A percentile compares a stretch with the other conserved stretches of the same genome.
These are phyloP conservation scores for Entomortierella beljakovae DNA, from an alignment of 192 early-diverging fungal species.

Conservation along the genomic window DNA sequence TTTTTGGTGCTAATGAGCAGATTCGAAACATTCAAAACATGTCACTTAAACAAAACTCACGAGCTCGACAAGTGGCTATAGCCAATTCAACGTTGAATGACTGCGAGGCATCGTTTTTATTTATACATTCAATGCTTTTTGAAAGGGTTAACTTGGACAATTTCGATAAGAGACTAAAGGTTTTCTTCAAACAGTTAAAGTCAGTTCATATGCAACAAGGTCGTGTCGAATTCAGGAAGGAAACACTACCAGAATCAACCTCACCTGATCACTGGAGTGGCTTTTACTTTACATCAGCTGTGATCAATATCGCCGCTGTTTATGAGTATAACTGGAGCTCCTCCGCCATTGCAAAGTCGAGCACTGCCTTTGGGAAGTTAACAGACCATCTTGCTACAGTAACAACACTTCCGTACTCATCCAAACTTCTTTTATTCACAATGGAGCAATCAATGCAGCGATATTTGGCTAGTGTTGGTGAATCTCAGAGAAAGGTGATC, in stretches of 20 bases:
- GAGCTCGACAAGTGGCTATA: slow-evolving; percentile 16
- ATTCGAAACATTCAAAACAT: slow-evolving; percentile 29
- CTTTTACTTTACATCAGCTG: slow-evolving; percentile 61
- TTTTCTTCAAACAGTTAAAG: slow-evolving; percentile 36
- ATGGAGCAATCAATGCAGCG: slow-evolving; percentile 56
- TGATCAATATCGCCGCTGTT: slow-evolving; percentile 59
- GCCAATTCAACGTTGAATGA: slow-evolving; percentile 23
- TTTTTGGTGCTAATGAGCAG: slow-evolving; percentile 62
- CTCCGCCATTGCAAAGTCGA: slow-evolving; percentile 43
- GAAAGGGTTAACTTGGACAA: slow-evolving; percentile 68
- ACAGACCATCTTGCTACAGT: slow-evolving; percentile 29
- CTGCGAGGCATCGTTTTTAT: slow-evolving; percentile 53
- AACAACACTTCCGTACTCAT: slow-evolving; percentile 40
- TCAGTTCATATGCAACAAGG: slow-evolving; percentile 2
- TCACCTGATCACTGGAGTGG: slow-evolving; percentile 27
- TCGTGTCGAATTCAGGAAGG: neutral
- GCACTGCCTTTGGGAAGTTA: slow-evolving; percentile 12
- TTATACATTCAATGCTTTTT: slow-evolving; percentile 69
- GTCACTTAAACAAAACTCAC: slow-evolving; percentile 29
- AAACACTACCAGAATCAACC: neutral
- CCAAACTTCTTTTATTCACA: slow-evolving; percentile 44
- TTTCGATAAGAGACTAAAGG: slow-evolving; percentile 51
- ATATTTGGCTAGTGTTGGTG: slow-evolving; percentile 26
- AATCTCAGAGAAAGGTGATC: slow-evolving; percentile 13
- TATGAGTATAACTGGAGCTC: slow-evolving; percentile 60